phyloP scores from a whole-genome alignment of 768 basidiomycete species.

The Amyloporia xantha region DNA sequence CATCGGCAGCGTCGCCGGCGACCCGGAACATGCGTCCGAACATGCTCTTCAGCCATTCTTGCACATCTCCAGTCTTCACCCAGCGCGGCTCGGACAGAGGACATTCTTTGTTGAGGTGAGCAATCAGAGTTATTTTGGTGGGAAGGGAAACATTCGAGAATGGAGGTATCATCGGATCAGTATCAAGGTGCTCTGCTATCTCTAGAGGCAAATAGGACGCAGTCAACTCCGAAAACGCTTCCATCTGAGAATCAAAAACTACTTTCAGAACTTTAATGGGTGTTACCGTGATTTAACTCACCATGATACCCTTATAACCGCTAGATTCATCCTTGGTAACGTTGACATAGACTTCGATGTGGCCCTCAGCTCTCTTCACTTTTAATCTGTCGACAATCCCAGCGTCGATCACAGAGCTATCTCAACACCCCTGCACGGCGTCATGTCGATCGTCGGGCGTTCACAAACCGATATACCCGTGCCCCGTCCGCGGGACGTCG shows the following conservation, averaged over 20 bases:
- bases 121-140: conserved; percentile 53
- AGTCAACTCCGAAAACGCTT: conserved; percentile 63
- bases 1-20: conserved; percentile 73
- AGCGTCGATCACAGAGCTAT: conserved; percentile 88
- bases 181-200: conserved; percentile 35
- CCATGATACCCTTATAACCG: conserved; percentile 68
- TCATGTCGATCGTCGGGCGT: no score
- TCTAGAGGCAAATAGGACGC: conserved; percentile 64
- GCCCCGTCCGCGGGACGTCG: no score
- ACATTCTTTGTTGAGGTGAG: conserved; percentile 79
- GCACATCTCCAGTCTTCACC: conserved; percentile 91
- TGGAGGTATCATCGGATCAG: conserved; percentile 66
- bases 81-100: conserved; percentile 95
- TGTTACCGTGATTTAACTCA: no score
- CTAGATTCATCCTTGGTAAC: conserved; percentile 49
- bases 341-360: conserved; percentile 74
- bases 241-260: no score
- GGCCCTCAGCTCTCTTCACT: conserved; percentile 75
- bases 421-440: no score
- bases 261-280: no score
- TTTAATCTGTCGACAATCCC: conserved; percentile 77
- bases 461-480: no score
- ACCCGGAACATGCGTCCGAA: conserved; percentile 87
- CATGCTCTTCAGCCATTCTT: conserved; percentile 88
- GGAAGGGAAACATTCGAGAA: conserved; percentile 52